Evolutionary conservation across 768 basidiomycete species (phyloP), one percentile per base, ranked within the genome.

Genomic region (Termitomyces sp.): DNA sequence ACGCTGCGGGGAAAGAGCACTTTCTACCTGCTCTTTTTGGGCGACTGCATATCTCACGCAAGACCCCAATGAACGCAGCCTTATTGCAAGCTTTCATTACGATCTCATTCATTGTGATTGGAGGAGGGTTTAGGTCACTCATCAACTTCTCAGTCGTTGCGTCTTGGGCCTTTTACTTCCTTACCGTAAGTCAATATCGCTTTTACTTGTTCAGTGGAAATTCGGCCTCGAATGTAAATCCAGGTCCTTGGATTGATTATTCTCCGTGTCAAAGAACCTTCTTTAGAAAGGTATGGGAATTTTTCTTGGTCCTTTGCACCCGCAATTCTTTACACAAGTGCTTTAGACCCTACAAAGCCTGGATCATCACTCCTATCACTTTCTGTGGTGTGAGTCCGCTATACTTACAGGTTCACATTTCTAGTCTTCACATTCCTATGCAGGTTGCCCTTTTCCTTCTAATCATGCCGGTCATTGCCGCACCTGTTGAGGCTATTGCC

Each of bases 381-480:
- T 98, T 98, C 71, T 96, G 94, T 65, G 87, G 81, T 32, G 92
- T 94, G 66, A 58, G 86, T 77, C 4, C 49, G 57, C 60, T 45
- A 34, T 31, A 58, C 9, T 32, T 29, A 11, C 11, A 46, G 9
- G 51, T 19, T 59, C 46, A 16, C 44, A 48, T 21, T n/a, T 1
- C 6, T n/a, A 38, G 14, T 60, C 40, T 54, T 45, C 58, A 62
- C n/a, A 32, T 42, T 41, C 34, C 34, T 52, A 49, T 51, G 11
- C 57, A 92, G 90, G 89, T 95, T 11, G 92, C 94, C 3, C 74
- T 94, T 50, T 95, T 95, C 73, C 77, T 98, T 52, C 76, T 99
- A 10, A 89, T 87, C 65, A 96, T 99, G 92, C 95, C 95, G 2
- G 79, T 96, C 50, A 87, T 95, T 56, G 96, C 96, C 3, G 95